phyloP scores from a whole-genome alignment of 2,329 filamentous ascomycete genomes.

The Hypoxylon sp. region DNA sequence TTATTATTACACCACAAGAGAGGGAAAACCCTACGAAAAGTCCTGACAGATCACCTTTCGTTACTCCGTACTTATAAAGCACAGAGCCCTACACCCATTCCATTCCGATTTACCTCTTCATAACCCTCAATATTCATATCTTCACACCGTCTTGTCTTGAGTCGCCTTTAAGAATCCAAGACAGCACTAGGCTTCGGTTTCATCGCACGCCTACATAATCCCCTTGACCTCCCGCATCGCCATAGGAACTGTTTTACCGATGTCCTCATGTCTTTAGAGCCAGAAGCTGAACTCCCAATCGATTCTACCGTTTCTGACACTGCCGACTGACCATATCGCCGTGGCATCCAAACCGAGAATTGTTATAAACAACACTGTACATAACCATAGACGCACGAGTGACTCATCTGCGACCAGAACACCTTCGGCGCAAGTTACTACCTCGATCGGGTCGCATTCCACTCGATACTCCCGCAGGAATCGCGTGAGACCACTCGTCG shows the following conservation, averaged over 20 bases:
- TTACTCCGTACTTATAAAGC: constrained; percentile 37
- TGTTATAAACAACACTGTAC: constrained; percentile 46
- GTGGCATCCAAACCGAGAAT: constrained; percentile 45
- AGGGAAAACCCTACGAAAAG: constrained; percentile 42
- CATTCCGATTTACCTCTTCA: constrained; percentile 12
- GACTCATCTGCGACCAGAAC: constrained; percentile 32
- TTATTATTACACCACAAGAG: constrained; percentile 41
- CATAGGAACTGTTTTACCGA: constrained; percentile 28
- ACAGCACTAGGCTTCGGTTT: constrained; percentile 32
- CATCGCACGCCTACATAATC: constrained; percentile 34
- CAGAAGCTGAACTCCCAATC: constrained; percentile 37
- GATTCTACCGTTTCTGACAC: constrained; percentile 40
- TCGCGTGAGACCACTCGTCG: constrained; percentile 38
- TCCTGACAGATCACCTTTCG: constrained; percentile 38
- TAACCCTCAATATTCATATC: constrained; percentile 1
- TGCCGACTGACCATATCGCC: constrained; percentile 39
- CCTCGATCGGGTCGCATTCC: constrained; percentile 30
- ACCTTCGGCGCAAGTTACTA: constrained; percentile 28
- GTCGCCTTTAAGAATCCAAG: constrained; percentile 18
- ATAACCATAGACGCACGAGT: constrained; percentile 36
- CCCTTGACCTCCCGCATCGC: constrained; percentile 28
- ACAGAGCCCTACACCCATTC: constrained; percentile 31
- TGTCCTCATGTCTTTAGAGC: constrained; percentile 44
- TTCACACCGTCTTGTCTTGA: constrained; percentile 7
- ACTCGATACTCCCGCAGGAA: constrained; percentile 23